Conservation (phyloP, 225 moss, liverwort and hornwort species). For the Climacium dendroides region DNA sequence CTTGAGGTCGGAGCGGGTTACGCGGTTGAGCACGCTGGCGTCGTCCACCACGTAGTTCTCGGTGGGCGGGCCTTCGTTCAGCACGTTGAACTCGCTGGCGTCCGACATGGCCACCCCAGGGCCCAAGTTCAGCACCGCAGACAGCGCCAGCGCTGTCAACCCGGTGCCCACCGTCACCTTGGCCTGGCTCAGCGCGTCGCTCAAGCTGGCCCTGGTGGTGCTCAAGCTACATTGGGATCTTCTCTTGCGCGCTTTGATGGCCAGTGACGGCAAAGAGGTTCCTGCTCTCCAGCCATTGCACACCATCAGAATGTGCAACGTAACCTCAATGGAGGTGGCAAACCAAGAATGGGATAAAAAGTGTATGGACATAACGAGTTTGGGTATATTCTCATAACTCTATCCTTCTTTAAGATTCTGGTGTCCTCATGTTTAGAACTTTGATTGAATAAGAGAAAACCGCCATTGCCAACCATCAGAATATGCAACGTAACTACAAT, state of each 20-base stretch:
- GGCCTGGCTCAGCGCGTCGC: neutral
- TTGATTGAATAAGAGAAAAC: neutral
- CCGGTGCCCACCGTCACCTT: constrained; percentile 30
- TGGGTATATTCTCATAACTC: no score
- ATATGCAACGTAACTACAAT: neutral
- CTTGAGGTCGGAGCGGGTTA: constrained; percentile 84
- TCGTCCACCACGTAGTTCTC: constrained; percentile 77
- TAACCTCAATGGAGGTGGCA: neutral
- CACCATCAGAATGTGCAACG: neutral
- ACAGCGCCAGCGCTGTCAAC: constrained; percentile 32
- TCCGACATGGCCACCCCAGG: constrained; percentile 12
- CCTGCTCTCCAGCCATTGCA: neutral
- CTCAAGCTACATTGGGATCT: neutral
- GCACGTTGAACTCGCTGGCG: constrained; percentile 68
- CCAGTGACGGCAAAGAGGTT: neutral
- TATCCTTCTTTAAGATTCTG: neutral
- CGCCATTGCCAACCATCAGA: neutral
- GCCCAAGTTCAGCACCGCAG: constrained; percentile 16
- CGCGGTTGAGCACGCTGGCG: constrained; percentile 84
- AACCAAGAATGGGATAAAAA: neutral
- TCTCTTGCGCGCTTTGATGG: neutral
- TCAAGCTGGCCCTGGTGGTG: neutral
- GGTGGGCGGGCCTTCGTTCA: constrained; percentile 55
- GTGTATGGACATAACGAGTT: neutral
- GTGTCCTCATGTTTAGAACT: neutral